Percentiles rank a stretch among this genome's conserved stretches.
Evolutionary conservation across 257 asterid genomes (phyloP).

Genomic region (Fraxinus americana): DNA sequence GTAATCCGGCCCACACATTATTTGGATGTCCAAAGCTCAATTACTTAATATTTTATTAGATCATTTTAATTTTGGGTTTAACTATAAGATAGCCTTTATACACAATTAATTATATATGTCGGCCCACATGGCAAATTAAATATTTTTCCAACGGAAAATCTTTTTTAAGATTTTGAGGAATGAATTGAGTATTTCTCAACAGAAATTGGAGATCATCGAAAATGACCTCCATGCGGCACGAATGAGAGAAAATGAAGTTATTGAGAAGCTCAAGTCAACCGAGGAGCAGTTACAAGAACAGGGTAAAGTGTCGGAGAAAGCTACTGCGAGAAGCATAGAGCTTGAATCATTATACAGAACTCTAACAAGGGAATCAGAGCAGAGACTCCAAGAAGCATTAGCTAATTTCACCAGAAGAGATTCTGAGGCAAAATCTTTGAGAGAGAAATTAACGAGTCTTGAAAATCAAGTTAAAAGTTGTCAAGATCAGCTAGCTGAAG

Average conservation of each 20-base stretch:
- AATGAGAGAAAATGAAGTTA: constrained; percentile 51
- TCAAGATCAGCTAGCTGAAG: constrained; percentile 64
- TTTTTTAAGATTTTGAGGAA: constrained; percentile 47
- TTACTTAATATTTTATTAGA: too few species aligned
- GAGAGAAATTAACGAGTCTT: constrained; percentile 56
- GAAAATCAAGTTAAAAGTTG: constrained; percentile 63
- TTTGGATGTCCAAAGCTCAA: too few species aligned
- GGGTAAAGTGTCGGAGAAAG: constrained; percentile 54
- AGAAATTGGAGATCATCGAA: constrained; percentile 64
- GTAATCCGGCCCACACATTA: too few species aligned
- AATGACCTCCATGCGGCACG: constrained; percentile 58
- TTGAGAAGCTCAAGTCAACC: constrained; percentile 69
- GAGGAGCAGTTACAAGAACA: constrained; percentile 74
- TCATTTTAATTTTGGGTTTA: too few species aligned
- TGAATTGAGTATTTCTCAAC: constrained; percentile 56
- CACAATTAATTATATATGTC: too few species aligned
- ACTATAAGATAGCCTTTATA: too few species aligned
- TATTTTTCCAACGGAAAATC: constrained; percentile 39
- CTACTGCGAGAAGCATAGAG: constrained; percentile 55
- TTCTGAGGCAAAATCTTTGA: constrained; percentile 62
- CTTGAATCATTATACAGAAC: constrained; percentile 63
- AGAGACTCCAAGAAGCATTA: constrained; percentile 64
- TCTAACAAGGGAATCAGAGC: constrained; percentile 54
- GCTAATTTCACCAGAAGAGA: constrained; percentile 59
- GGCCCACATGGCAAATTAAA: too few species aligned